Evolutionary conservation across 2,329 filamentous ascomycete genomes (phyloP), one percentile per base, ranked within the genome.

Genomic region (Bipolaris gigantea): DNA sequence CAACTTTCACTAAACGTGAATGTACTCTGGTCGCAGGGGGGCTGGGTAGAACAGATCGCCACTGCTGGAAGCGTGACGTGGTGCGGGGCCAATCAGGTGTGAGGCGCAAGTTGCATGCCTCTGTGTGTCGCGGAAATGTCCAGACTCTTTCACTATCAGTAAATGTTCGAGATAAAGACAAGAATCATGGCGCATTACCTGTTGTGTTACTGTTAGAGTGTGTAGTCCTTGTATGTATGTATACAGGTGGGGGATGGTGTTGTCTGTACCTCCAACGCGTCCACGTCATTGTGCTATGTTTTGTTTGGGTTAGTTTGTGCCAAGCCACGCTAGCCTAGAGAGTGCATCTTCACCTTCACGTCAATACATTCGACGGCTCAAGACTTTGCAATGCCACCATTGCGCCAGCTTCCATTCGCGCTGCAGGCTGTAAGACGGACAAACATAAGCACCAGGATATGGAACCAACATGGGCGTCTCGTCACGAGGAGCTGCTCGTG

Each of bases 401-500:
- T 67, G 49, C 70, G 68, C 45, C 60, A 60, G 52, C 57, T 66
- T 48, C 59, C 62, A 33, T 38, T 45, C 39, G 61, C 58, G 34
- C 44, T 61, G 15, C 46, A 59, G 33, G 50, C 55, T 39, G 41
- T 52, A 23, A 61, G 53, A 47, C 50, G 49, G 18, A 35, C 43
- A 19, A 56, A 53, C 50, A 48, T 61, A 53, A 33, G 21, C 23
- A 34, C 43, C 15, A 18, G 32, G 30, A 6, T 32, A 32, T 15
- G 21, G 38, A 52, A 9, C 21, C 49, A 48, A 16, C 25, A 65
- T 64, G 60, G 32, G 13, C 48, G 32, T 40, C 32, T 57, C n/a
- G 50, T 61, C 36, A 36, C 41, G 19, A 53, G 72, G 48, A 56
- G 54, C 47, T 75, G 73, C 52, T 75, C 73, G 39, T 74, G 71